phyloP scores from a whole-genome alignment of 2,329 filamentous ascomycete species.

The Leptosphaerulina australis region DNA sequence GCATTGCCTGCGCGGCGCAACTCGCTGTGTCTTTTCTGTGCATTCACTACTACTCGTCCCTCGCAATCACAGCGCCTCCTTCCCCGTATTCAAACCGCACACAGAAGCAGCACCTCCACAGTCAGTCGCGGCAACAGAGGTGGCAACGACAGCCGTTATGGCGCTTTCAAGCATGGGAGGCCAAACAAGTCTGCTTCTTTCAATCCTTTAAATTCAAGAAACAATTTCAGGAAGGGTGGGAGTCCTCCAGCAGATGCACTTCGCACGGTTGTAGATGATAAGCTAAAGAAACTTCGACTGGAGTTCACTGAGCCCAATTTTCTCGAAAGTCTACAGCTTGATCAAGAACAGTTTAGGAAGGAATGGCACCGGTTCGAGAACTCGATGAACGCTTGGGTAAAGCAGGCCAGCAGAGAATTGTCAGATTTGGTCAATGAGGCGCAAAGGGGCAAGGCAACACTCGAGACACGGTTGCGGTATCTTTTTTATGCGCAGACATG shows the following conservation, averaged over 20 bases:
- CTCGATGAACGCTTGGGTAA: constrained; percentile 31
- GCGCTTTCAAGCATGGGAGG: background rate
- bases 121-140: background rate
- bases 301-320: constrained; percentile 27
- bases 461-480: constrained; percentile 66
- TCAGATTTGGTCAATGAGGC: constrained; percentile 20
- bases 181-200: background rate
- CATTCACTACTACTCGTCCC: constrained; percentile 40
- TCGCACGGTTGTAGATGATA: constrained; percentile 15
- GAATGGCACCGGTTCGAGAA: constrained; percentile 37
- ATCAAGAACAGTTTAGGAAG: constrained; percentile 27
- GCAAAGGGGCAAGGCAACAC: constrained; percentile 17
- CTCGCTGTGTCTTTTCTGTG: constrained; percentile 51
- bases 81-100: constrained; percentile 33
- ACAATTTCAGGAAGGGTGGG: background rate
- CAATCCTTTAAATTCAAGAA: constrained; percentile 2
- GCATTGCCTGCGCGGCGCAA: constrained; percentile 33
- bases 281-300: constrained; percentile 22
- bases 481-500: constrained; percentile 62
- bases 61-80: constrained; percentile 34
- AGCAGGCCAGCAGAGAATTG: constrained; percentile 28
- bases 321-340: constrained; percentile 39
- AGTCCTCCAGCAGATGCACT: background rate
- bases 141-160: background rate
- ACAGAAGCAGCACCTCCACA: constrained; percentile 6